Conservation (phyloP, 2,329 filamentous ascomycete genomes). For the Chrysoporthe puriensis region DNA sequence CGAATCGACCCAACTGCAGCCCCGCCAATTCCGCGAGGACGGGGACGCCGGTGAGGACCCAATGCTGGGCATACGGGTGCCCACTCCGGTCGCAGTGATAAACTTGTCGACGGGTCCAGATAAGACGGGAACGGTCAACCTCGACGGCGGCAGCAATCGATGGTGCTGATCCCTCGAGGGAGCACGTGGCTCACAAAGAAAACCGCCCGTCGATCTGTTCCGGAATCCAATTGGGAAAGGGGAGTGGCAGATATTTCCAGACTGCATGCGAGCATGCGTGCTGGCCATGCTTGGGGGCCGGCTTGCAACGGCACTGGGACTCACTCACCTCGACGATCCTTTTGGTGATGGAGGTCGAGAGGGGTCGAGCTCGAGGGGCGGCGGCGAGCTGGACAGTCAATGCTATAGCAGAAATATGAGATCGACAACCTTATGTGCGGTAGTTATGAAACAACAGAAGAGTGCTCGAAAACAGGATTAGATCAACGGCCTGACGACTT, state of each 20-base stretch:
- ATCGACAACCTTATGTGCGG: not conserved
- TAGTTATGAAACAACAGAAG: constrained; percentile 8
- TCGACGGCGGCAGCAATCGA: constrained; percentile 13
- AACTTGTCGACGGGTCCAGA: not conserved
- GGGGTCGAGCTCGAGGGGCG: not conserved
- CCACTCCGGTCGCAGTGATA: constrained; percentile 9
- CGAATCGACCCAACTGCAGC: constrained; percentile 4
- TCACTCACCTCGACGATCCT: constrained; percentile 6
- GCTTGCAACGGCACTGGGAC: constrained; percentile 9
- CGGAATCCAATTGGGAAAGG: not conserved
- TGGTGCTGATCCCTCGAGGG: not conserved
- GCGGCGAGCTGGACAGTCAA: not conserved
- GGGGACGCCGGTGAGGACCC: constrained; percentile 5
- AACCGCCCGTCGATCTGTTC: not conserved
- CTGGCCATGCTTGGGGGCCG: not conserved
- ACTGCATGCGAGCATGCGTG: not conserved
- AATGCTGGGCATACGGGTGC: constrained; percentile 2
- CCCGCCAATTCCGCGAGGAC: not conserved
- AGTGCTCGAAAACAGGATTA: constrained; percentile 15
- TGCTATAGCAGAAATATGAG: not conserved
- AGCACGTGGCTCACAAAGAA: constrained; percentile 2
- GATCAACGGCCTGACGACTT: constrained; percentile 5
- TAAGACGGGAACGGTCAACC: constrained; percentile 19
- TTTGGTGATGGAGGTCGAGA: constrained; percentile 13
- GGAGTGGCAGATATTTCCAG: not conserved